Base-by-base conservation (phyloP, 1,139 yeast genomes). In the Waltiozyma sp. region DNA sequence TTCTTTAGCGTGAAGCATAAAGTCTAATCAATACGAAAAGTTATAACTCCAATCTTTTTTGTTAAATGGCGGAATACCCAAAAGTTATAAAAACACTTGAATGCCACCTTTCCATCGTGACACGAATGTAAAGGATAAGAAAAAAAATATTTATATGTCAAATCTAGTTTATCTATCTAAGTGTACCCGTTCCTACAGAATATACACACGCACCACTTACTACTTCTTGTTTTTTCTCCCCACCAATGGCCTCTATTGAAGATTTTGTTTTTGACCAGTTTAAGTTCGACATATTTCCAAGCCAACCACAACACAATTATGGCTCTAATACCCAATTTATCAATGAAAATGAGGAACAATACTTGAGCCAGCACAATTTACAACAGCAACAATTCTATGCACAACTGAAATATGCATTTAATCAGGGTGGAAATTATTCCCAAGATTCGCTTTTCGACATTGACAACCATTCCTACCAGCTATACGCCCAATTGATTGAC, bases 241-340 rank as follows among this genome's bases (percentile, higher is more conserved):
- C 23, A 21, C 4, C 8, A 10, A 49, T 49, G 53, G 40, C 51
- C 2, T 49, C 52, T 4, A 47, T 47, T 5, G 52, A 49, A 36
- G 53, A 51, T 10, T 45, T 38, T 40, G 44, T 46, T 10, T 45
- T 43, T 15, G 37, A 42, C 16, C 50, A 48, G 24, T 40, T 43
- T 37, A 48, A 43, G 41, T 34, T 35, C 26, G 39, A 28, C 43
- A 28, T 39, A 24, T 38, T 35, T 23, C 23, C 37, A 18, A 9
- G 14, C 23, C 43, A 28, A 43, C 38, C 44, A 44, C 43, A 28
- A 35, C 38, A 16, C 47, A 42, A 21, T 43, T 38, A 36, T 38
- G 39, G 34, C 37, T 11, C 24, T 43, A 15, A 40, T 38, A 19
- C 46, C 38, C 38, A 13, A 38, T 37, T 41, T 6, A 35, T 19